Base-by-base conservation (phyloP, 1,284 basidiomycete species). In the Amylostereum areolatum region DNA sequence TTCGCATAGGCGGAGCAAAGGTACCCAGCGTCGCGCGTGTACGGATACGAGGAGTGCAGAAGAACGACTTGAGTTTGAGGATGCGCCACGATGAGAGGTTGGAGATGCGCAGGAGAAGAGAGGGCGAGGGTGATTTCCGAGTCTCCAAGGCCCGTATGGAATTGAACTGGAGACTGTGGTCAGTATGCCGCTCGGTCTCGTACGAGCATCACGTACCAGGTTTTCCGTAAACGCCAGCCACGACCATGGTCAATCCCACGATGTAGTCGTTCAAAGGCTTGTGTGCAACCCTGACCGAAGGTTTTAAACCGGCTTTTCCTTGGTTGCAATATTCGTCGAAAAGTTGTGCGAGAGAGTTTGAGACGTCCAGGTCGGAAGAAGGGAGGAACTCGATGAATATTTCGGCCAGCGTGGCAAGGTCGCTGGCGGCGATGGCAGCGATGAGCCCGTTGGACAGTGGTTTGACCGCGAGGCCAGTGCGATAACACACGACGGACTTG, bases 131-230 rank as follows among this genome's bases (percentile, higher is more conserved):
- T 71, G 43, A 90, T 76, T 52, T 89, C 84, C 50, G 74, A 80
- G 59, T 90, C 87, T 5, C 87, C 88, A 1, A 89, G 70, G 27
- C 87, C 87, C 4, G 85, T 89, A 59, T 89, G 87, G 62, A 90
- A 90, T 66, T 89, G 87, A 7, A 89, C 87, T 87, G 50, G 45
- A 32, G 18, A 40, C 33, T 30, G 37, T 24, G 10, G 24, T 30
- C 5, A 18, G 37, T 25, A 8, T 1, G 18, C 4, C 3, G n/a
- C 7, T 33, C 9, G 57, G 51, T 9, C 11, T 43, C 12, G 28
- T 6, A 29, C n/a, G 31, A 29, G 40, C 27, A 25, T 3, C 30
- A 40, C 62, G 28, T 58, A 84, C 85, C 77, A 45, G 85, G 85
- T 56, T 82, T 83, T 3, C 68, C 64, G 54, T 64, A 68, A 40